Evolutionary conservation across 1,139 yeast species (phyloP), one percentile per base, ranked within the genome.

Genomic region (Candida dubliniensis): DNA sequence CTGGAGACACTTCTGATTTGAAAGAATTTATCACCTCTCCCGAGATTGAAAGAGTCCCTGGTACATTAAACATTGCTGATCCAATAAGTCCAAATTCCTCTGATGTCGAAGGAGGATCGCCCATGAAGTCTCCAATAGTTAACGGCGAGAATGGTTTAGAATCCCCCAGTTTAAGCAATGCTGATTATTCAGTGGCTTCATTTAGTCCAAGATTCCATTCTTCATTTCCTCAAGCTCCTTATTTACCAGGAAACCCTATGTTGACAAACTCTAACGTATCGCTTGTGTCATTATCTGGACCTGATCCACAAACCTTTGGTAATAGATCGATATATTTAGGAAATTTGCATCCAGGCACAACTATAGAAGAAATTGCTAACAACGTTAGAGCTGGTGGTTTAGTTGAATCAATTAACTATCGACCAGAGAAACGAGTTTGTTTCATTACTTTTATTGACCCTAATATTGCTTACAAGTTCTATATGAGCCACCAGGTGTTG

Each of bases 371-470:
- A 49, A 72, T 74, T 42, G 77, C 78, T 29, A 74, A 74, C 47
- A 74, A 74, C 49, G 75, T 74, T 18, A 60, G 78, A 42, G 77
- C 77, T 6, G 78, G 79, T 5, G 79, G 79, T 1, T 59, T 74
- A 42, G 75, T 74, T 3, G 78, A 73, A 50, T 56, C 61, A 3
- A 70, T 74, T 39, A 69, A 63, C 31, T 61, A 56, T 51, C 66
- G 61, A 47, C 71, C 69, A 1, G 71, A 65, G 11, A 69, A 67
- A 49, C 61, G 64, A 38, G 66, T 69, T 34, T 74, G 79, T 53
- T 74, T 74, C 47, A 67, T 74, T 34, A 73, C 78, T 0, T 74
- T 74, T 52, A 57, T 74, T 39, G 79, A 74, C 47, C 67, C 77
- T 0, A 59, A 58, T 30, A 58, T 72, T 13, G 78, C 79, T 2